Evolutionary conservation across 2,329 filamentous ascomycete species (phyloP).

Genomic region (Ilyonectria destructans): DNA sequence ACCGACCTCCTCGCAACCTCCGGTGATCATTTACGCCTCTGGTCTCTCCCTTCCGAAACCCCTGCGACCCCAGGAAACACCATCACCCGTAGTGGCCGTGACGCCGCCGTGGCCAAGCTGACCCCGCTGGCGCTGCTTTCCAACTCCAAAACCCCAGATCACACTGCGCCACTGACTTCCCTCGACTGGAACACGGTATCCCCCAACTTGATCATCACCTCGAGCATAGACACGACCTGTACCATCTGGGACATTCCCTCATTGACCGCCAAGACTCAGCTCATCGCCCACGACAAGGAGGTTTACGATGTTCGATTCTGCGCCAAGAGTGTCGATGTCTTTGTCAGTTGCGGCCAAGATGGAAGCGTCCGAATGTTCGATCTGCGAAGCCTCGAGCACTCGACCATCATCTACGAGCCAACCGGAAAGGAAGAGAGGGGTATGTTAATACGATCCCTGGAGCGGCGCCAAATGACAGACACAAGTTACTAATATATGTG

Average conservation of each 20-base stretch:
- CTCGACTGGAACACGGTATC: constrained; percentile 99
- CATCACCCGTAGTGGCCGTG: constrained; percentile 73
- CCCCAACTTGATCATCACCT: constrained; percentile 97
- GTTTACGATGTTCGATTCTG: constrained; percentile 99
- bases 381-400: constrained; percentile 94
- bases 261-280: constrained; percentile 95
- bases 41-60: constrained; percentile 87
- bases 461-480: neutral
- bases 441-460: constrained; percentile 56
- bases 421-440: constrained; percentile 86
- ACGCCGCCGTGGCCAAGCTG: constrained; percentile 80
- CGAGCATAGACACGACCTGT: constrained; percentile 98
- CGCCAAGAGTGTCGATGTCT: constrained; percentile 98
- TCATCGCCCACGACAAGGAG: constrained; percentile 99
- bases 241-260: constrained; percentile 99
- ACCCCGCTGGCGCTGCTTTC: constrained; percentile 94
- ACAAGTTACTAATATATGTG: constrained; percentile 38
- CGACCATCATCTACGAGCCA: constrained; percentile 98
- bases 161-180: constrained; percentile 95
- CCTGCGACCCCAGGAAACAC: constrained; percentile 74
- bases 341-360: constrained; percentile 97
- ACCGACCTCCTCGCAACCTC: constrained; percentile 96
- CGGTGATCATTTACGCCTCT: constrained; percentile 92
- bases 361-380: constrained; percentile 99
- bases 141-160: constrained; percentile 98